phyloP scores from a whole-genome alignment of 345 rosid genomes.

The Pugionium dolabratum region DNA sequence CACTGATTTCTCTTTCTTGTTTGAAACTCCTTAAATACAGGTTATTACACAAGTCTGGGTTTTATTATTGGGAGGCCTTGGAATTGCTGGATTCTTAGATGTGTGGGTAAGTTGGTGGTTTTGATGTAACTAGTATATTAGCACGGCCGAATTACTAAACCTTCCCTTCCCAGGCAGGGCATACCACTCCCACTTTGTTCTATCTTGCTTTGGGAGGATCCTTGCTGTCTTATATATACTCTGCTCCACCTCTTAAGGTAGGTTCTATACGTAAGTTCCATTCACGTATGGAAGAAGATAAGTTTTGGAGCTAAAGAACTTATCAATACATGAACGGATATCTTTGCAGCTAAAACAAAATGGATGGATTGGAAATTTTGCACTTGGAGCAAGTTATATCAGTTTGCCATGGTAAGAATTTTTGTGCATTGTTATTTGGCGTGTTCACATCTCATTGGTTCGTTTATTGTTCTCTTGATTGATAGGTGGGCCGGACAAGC shows the following conservation, averaged over 20 bases:
- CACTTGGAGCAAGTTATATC: slow-evolving; percentile 95
- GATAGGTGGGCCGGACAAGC: slow-evolving; percentile 99
- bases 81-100: slow-evolving; percentile 75
- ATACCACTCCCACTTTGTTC: slow-evolving; percentile 66
- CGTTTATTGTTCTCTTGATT: slow-evolving; percentile 12
- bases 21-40: slow-evolving; percentile 46
- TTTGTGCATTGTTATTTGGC: background rate
- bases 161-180: slow-evolving; percentile 74
- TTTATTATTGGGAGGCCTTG: slow-evolving; percentile 83
- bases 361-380: slow-evolving; percentile 97
- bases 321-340: slow-evolving; percentile 17
- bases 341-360: slow-evolving; percentile 88
- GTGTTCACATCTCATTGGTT: slow-evolving; percentile 4
- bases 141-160: slow-evolving; percentile 7
- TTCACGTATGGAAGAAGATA: slow-evolving; percentile 8
- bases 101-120: slow-evolving; percentile 72
- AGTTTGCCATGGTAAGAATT: slow-evolving; percentile 85
- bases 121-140: background rate
- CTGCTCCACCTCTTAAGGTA: slow-evolving; percentile 99
- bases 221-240: slow-evolving; percentile 87
- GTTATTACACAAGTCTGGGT: slow-evolving; percentile 90
- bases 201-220: slow-evolving; percentile 98
- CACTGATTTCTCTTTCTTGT: slow-evolving; percentile 10
- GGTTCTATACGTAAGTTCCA: slow-evolving; percentile 18
- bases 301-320: slow-evolving; percentile 27